phyloP scores from a whole-genome alignment of 768 basidiomycete genomes.

The Kwoniella bestiolae region DNA sequence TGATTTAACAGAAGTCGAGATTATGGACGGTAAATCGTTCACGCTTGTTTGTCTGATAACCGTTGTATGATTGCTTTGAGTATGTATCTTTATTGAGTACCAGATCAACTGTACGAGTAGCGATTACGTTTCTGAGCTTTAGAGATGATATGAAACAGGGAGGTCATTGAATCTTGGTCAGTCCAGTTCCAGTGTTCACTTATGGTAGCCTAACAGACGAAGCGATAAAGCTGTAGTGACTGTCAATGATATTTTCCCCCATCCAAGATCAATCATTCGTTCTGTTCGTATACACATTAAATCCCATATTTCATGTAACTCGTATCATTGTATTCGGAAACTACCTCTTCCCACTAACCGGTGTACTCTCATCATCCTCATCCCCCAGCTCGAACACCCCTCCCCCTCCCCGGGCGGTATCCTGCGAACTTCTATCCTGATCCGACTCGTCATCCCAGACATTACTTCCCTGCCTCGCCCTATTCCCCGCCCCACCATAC shows the following conservation, averaged over 20 bases:
- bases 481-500: conserved; percentile 1
- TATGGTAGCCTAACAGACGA: too few species aligned
- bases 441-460: conserved; percentile 47
- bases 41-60: too few species aligned
- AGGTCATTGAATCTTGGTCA: too few species aligned
- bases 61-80: too few species aligned
- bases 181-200: too few species aligned
- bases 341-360: neutral
- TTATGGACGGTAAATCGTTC: neutral
- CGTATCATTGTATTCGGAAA: neutral
- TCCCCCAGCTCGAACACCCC: neutral
- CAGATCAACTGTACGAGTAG: too few species aligned
- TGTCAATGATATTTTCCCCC: too few species aligned
- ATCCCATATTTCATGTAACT: neutral
- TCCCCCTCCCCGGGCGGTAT: conserved; percentile 20
- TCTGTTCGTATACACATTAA: neutral
- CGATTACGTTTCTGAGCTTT: too few species aligned
- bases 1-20: conserved; percentile 5
- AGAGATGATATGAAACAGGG: too few species aligned
- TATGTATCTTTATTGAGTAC: too few species aligned
- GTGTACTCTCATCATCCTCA: neutral
- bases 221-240: too few species aligned
- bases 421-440: conserved; percentile 23
- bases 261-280: too few species aligned
- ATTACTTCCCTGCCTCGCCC: conserved; percentile 31